Base-by-base conservation (phyloP, 371 early-diverging fungal species). In the Blakeslea trispora region DNA sequence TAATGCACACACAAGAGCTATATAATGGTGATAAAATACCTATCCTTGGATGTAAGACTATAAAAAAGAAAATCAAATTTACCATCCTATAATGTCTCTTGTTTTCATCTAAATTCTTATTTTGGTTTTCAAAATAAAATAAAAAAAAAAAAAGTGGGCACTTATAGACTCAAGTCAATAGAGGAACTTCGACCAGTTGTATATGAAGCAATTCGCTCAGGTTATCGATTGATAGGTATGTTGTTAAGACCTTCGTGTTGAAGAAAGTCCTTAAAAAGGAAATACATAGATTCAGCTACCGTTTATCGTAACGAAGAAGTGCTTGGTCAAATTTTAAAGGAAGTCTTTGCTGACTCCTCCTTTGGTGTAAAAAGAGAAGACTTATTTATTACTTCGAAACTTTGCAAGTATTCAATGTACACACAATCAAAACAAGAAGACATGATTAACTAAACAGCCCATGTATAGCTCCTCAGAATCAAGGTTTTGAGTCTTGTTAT, bases 311-410 rank as follows among this genome's bases (percentile, higher is more conserved):
- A 99, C 63, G 98, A 99, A 69, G 75, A 69, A 19, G 79, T 71
- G 0, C 82, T 99, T 32, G 97, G 97, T 10, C 61, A 65, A 8
- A 82, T 86, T 11, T 48, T 96, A 8, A 68, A 75, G 7, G 76
- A 86, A 21, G 69, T 86, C 22, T 79, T 97, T 47, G 59, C 63
- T 3, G 76, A 87, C 44, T 59, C 69, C 11, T 57, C 71, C 3
- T 80, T 81, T 19, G 70, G 66, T n/a, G 55, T 95, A 0, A 60
- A 71, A 37, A 79, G 99, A n/a, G 60, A 86, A 35, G 94, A 96
- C 23, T 43, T 99, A 1, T 99, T 97, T 81, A 82, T 99, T 45
- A 95, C 96, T 0, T 92, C 92, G 47, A 99, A 99, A 68, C 83
- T 99, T 42, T 82, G 92, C 88, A 81, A 61, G 70, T 61, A 14